Percentiles rank a stretch among this genome's conserved stretches.
Evolutionary conservation across 139 green algal genomes (phyloP).

Genomic region (Chlorella sp.): DNA sequence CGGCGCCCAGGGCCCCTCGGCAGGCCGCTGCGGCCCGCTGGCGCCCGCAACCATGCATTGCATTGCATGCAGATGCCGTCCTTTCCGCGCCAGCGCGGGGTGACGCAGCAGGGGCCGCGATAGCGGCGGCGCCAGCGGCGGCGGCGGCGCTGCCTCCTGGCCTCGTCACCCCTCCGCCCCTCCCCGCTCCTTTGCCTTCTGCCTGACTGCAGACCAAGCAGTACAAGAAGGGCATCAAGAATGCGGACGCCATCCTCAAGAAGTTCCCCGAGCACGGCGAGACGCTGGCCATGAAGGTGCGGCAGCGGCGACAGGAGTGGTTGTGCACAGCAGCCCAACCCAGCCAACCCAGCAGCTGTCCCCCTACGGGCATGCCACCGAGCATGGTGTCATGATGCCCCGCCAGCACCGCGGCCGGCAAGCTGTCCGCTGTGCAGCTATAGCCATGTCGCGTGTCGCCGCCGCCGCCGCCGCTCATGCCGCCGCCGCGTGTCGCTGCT

Average conservation of each 20-base stretch:
- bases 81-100: too few relatives aligned
- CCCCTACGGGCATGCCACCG: too few relatives aligned
- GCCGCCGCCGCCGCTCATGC: too few relatives aligned
- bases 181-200: too few relatives aligned
- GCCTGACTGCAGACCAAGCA: conserved; percentile 74
- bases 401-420: too few relatives aligned
- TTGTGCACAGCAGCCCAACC: too few relatives aligned
- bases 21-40: background rate
- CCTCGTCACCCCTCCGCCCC: too few relatives aligned
- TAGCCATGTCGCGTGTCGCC: too few relatives aligned
- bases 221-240: conserved; percentile 98
- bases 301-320: background rate
- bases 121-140: background rate
- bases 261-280: conserved; percentile 97
- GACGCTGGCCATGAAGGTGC: conserved; percentile 95
- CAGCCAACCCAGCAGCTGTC: too few relatives aligned
- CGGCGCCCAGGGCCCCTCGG: background rate
- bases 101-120: background rate
- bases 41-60: background rate
- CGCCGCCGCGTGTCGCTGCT: background rate
- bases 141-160: background rate
- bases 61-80: background rate
- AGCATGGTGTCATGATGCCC: too few relatives aligned
- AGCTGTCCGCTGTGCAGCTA: too few relatives aligned
- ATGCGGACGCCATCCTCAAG: conserved; percentile 94